Base-by-base conservation (phyloP, 306 rosid genomes). In the Coriaria nepalensis region DNA sequence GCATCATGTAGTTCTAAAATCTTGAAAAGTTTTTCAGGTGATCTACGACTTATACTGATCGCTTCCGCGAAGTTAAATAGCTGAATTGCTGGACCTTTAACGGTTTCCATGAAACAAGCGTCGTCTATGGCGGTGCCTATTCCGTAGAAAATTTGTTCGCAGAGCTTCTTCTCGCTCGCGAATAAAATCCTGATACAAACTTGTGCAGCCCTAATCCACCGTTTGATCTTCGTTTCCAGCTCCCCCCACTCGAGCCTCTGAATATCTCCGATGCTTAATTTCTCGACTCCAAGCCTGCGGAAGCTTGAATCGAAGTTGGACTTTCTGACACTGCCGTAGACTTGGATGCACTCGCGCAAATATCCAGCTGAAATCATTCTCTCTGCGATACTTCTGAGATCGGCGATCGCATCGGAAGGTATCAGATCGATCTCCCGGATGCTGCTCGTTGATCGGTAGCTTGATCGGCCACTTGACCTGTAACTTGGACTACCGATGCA, bases 371-470 rank as follows among this genome's bases (percentile, higher is more conserved):
- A 61, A 38, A 92, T 68, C 99, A 92, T 79, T 45, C 99, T 54
- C 64, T 82, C 96, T 0, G 96, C 93, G 57, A 92, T 85, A 69
- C 84, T 71, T 4, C 93, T 70, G 42, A 92, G 88, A 56, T 92
- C 86, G 33, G 52, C 33, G 11, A 92, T 69, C 14, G 86, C 88
- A 2, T 82, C 99, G 6, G 68, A 47, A 7, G 96, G 88, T 47
- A 92, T 69, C 52, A 92, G 93, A 86, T 92, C 99, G 82, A 86
- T 66, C 85, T 92, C 99, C 6, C 86, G 93, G 54, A 92, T 86
- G 54, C 96, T 73, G 37, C 88, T 79, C 4, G 80, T 68, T 4
- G 94, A 70, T 43, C 93, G 69, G 66, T 83, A 87, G 50, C 76
- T 84, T 7, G 63, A 59, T 59, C 63, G 55, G 6, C 63, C 40